Evolutionary conservation across 192 early-diverging fungal species (phyloP), one percentile per base, ranked within the genome.

Genomic region (Haplosporangium gracile): DNA sequence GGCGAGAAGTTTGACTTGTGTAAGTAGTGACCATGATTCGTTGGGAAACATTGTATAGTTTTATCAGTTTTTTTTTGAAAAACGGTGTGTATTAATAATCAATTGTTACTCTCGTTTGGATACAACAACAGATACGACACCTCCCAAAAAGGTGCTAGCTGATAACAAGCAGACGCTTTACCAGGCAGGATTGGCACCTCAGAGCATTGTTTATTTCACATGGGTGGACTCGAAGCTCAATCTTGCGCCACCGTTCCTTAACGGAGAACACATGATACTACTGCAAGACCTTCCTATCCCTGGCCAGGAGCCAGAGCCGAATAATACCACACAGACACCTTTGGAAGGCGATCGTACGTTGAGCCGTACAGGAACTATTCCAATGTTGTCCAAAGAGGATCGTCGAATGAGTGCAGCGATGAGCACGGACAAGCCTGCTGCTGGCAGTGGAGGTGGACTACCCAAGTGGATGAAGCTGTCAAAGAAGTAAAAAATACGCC

Each of bases 171-270:
- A 89, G 63, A 88, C 88, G 22, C 70, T 93, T 39, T 92, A 88
- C 75, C 87, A 91, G 70, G 90, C 91, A 38, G 88, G 86, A 69
- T 69, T 93, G 29, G 76, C 92, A n/a, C 92, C 92, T 24, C 90
- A 90, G 47, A 91, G 90, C 13, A 87, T 91, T 76, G 89, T 93
- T 0, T 85, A 89, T 57, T 92, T 92, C 78, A 88, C 82, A 40
- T 92, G 91, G 89, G 70, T 76, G 68, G 88, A 90, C 42, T 72
- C 71, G 1, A 80, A 86, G 72, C 43, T 86, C 29, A 86, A 86
- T 65, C 22, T 43, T 39, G 70, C 68, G 20, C 32, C 84, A 39
- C 79, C 84, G 8, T 86, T 86, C 79, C 63, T 86, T 11, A 86
- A 86, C 29, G 84, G 79, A 0, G 79, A 80, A 38, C 72, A 86